Conservation (phyloP, 1,284 basidiomycete genomes). For the Sporisorium iseilematis-ciliati region DNA sequence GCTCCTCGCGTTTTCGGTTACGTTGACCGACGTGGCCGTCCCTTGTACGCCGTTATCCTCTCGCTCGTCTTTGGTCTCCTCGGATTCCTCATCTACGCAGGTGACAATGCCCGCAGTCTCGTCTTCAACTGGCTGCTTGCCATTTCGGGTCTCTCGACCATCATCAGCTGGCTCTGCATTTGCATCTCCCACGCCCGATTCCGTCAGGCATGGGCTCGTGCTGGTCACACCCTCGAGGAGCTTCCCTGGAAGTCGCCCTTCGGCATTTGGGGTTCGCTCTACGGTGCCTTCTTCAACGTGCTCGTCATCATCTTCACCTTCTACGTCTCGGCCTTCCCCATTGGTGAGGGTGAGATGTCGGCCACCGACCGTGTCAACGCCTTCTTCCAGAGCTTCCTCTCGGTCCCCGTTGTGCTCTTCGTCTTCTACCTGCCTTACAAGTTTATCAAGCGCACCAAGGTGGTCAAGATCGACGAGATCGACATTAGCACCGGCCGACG, state of each 20-base stretch:
- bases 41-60: conserved; percentile 70
- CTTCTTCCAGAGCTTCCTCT: conserved; percentile 73
- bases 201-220: conserved; percentile 73
- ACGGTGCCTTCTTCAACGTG: conserved; percentile 70
- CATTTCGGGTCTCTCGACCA: conserved; percentile 72
- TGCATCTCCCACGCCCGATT: conserved; percentile 73
- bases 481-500: conserved; percentile 65
- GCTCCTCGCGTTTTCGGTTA: conserved; percentile 71
- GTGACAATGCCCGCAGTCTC: conserved; percentile 61
- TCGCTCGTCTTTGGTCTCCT: conserved; percentile 62
- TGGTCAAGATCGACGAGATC: conserved; percentile 58
- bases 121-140: conserved; percentile 73
- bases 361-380: conserved; percentile 66
- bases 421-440: conserved; percentile 54
- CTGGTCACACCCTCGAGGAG: conserved; percentile 72
- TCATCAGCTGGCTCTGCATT: conserved; percentile 71
- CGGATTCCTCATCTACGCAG: conserved; percentile 70
- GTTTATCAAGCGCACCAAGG: conserved; percentile 47
- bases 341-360: conserved; percentile 58
- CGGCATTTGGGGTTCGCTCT: conserved; percentile 72
- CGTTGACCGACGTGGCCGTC: conserved; percentile 73
- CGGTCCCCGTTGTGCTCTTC: conserved; percentile 58
- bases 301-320: conserved; percentile 55
- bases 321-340: conserved; percentile 58
- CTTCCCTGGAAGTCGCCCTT: conserved; percentile 72